Evolutionary conservation across 129 eudicot genomes (phyloP).

Genomic region (Flaveria trinervia): DNA sequence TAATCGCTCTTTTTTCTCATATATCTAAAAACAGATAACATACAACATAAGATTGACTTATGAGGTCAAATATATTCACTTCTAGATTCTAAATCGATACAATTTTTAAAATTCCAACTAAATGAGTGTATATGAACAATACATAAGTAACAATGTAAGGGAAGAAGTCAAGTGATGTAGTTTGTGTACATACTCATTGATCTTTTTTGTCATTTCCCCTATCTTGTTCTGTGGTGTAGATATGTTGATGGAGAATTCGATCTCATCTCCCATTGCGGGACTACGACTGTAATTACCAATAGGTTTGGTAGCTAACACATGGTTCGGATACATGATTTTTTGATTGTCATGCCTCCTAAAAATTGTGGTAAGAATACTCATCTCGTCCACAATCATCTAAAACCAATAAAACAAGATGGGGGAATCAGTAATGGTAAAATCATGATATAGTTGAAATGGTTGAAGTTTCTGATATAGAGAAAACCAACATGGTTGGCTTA

Average conservation of each 20-base stretch:
- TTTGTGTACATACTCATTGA: conserved; percentile 17
- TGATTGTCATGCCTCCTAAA: conserved; percentile 12
- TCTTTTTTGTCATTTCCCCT: conserved; percentile 1
- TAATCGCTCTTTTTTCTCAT: conserved; percentile 4
- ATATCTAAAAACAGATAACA: conserved; percentile 5
- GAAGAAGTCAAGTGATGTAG: not conserved
- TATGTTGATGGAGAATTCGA: conserved; percentile 19
- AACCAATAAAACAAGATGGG: not conserved
- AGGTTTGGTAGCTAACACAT: conserved; percentile 18
- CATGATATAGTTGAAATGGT: too few species aligned
- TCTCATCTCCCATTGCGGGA: conserved; percentile 27
- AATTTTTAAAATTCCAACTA: too few species aligned
- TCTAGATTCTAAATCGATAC: too few species aligned
- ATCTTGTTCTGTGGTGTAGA: conserved; percentile 14
- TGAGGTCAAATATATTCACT: not conserved
- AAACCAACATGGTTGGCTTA: too few species aligned
- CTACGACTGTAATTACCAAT: conserved; percentile 26
- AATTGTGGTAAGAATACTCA: conserved; percentile 18
- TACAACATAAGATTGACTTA: not conserved
- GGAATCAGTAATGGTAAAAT: not conserved
- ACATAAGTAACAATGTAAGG: not conserved
- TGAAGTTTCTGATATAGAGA: not conserved
- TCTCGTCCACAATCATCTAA: conserved; percentile 23
- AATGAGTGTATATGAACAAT: too few species aligned
- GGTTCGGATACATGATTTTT: conserved; percentile 19